Evolutionary conservation across 2,329 filamentous ascomycete species (phyloP).

Genomic region (Sordariomycetes sp.): DNA sequence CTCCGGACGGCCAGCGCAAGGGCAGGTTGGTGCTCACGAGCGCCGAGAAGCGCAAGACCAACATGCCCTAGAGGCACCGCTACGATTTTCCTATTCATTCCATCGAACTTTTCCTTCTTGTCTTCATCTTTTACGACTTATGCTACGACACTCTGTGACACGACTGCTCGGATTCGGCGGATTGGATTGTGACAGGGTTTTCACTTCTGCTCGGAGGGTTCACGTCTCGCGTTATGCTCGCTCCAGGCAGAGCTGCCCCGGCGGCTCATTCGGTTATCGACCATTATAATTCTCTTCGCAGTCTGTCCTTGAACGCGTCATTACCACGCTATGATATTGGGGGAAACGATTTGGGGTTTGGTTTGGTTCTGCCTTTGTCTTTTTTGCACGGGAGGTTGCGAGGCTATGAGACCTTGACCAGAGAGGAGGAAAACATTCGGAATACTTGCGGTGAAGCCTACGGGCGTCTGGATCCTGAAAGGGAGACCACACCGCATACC

Average conservation of each 20-base stretch:
- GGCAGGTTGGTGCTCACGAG: conserved; percentile 81
- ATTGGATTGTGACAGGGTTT: conserved; percentile 7
- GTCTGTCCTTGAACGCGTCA: conserved; percentile 24
- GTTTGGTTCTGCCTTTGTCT: neutral
- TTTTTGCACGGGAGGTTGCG: neutral
- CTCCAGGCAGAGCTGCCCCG: conserved; percentile 6
- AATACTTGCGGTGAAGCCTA: too few species aligned
- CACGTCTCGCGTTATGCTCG: conserved; percentile 1
- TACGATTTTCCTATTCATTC: conserved; percentile 8
- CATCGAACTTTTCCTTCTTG: conserved; percentile 8
- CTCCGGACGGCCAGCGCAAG: conserved; percentile 59
- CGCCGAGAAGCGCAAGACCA: conserved; percentile 75
- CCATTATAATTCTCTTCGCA: conserved; percentile 28
- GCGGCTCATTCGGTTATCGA: conserved; percentile 7
- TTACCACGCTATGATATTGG: neutral
- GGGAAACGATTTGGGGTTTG: neutral
- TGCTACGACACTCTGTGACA: conserved; percentile 27
- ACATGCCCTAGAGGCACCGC: conserved; percentile 9
- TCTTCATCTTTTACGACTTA: conserved; percentile 23
- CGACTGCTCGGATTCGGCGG: conserved; percentile 17
- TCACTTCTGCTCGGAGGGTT: conserved; percentile 5
- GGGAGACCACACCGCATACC: too few species aligned
- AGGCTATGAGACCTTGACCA: neutral
- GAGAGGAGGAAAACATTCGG: neutral
- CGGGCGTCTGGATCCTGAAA: too few species aligned